Evolutionary conservation across 305 asterid genomes (phyloP).

Genomic region (Solanum hybrid): DNA sequence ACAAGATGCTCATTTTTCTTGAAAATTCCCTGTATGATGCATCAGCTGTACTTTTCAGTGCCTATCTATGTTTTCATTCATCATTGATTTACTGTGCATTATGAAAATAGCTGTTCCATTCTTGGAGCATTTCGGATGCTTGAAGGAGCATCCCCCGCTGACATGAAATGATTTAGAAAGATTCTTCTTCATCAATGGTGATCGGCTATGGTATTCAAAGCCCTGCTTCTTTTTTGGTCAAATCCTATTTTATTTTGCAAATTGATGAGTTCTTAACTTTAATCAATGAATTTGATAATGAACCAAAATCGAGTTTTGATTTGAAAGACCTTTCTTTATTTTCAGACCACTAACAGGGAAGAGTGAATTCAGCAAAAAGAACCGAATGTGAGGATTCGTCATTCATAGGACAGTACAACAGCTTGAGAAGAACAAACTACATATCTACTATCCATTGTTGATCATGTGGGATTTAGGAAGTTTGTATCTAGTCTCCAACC

Average conservation of each 20-base stretch:
- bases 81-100: background rate
- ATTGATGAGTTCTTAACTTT: background rate
- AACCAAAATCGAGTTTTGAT: background rate
- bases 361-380: background rate
- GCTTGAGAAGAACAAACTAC: background rate
- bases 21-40: background rate
- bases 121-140: background rate
- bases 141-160: background rate
- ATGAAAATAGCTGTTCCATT: background rate
- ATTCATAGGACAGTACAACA: background rate
- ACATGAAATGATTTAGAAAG: background rate
- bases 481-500: background rate
- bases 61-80: background rate
- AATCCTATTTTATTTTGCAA: background rate
- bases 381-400: background rate
- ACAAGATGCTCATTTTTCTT: background rate
- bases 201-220: background rate
- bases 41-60: background rate
- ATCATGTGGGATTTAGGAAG: background rate
- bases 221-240: background rate
- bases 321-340: background rate
- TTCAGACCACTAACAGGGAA: background rate
- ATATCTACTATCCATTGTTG: background rate
- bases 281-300: background rate
- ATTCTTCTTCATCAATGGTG: background rate